A percentile compares a stretch with the other conserved stretches of the same genome.
phyloP scores from a whole-genome alignment of 2,329 filamentous ascomycete genomes.

The Nemania bipapillata region DNA sequence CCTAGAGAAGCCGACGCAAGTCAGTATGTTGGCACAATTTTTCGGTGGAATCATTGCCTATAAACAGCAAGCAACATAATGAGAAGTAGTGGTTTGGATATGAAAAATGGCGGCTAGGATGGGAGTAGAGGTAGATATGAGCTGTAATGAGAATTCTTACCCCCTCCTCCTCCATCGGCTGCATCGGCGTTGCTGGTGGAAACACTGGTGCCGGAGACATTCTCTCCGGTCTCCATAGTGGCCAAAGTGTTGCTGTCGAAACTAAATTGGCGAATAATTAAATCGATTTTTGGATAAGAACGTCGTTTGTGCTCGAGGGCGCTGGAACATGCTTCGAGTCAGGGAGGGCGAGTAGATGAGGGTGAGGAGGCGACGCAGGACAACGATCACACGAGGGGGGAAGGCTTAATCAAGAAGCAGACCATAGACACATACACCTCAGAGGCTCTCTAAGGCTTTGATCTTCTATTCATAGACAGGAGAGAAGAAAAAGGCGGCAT shows the following conservation, averaged over 20 bases:
- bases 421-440: too few species aligned
- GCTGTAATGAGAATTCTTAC: slow-evolving; percentile 14
- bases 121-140: neutral
- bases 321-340: neutral
- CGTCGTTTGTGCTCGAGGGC: neutral
- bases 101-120: neutral
- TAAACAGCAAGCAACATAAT: neutral
- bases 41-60: neutral
- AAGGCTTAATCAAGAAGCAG: too few species aligned
- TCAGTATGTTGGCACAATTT: slow-evolving; percentile 19
- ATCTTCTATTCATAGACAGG: neutral
- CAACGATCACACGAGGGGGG: neutral
- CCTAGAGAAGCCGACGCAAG: slow-evolving; percentile 16
- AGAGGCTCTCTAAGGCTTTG: neutral
- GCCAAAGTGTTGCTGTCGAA: neutral
- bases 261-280: neutral
- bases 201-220: neutral
- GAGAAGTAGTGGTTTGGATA: neutral
- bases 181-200: neutral
- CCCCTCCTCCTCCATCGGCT: slow-evolving; percentile 12
- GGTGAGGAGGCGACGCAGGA: neutral
- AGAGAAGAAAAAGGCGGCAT: neutral
- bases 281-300: neutral
- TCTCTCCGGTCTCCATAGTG: slow-evolving; percentile 6
- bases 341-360: neutral